Evolutionary conservation across 371 early-diverging fungal species (phyloP), one percentile per base, ranked within the genome.

Genomic region (Mucor velutinosus): DNA sequence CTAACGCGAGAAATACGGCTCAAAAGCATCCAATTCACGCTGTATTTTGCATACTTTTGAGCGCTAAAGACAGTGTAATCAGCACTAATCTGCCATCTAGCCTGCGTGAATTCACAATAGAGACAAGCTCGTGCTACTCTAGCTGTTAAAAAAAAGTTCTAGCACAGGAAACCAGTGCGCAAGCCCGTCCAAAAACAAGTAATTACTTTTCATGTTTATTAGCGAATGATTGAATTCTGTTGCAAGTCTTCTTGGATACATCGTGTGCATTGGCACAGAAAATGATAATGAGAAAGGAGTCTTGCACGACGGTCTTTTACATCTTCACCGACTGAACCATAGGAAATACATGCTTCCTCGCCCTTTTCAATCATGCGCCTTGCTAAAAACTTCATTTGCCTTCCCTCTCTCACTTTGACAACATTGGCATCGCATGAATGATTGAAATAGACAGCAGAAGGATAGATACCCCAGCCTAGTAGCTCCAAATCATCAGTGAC

Each of bases 401-500:
- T 78, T 0, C 71, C 80, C 10, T 70, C 69, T 49, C 87, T 78
- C 1, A 65, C 60, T 73, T 86, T 93, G 63, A 66, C 76, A 17
- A 92, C 76, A 57, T 91, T 92, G 3, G 93, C 91, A 15, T 80
- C 78, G 64, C 95, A 94, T 0, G 92, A 83, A 71, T 93, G 94
- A 69, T 94, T 93, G 73, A 93, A 94, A 65, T 87, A 92, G 7
- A 90, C 88, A 3, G 92, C 92, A 0, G 78, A 78, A 0, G 93
- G 87, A 68, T 89, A 92, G 21, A 93, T 79, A 0, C 87, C 89
- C 62, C 89, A 86, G 0, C 89, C 93, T 6, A 89, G 58, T 7
- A 84, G 74, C 57, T 89, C 90, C 12, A 72, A 65, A 51, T 85
- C 84, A 33, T 81, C 76, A 14, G 75, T 74, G 0, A 76, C 73